Percentiles rank a stretch among this genome's conserved stretches.
These are phyloP conservation scores for Pyrenula aspistea DNA, from an alignment of 495 filamentous ascomycete genomes.

Conservation along the genomic window DNA sequence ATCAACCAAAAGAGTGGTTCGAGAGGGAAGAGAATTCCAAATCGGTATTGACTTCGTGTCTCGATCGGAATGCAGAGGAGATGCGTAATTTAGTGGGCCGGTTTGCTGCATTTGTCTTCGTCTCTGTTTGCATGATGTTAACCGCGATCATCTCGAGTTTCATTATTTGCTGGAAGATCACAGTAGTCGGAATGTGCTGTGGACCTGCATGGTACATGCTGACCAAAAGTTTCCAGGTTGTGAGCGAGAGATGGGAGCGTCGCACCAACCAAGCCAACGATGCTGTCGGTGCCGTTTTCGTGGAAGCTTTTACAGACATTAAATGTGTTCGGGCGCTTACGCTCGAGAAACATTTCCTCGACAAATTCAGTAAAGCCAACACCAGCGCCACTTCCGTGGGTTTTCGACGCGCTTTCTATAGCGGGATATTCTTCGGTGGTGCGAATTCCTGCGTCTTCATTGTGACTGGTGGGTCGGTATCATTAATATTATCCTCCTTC, in stretches of 20 bases:
- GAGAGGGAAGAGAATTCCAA: conserved; percentile 55
- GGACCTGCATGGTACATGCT: conserved; percentile 56
- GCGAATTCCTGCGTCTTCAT: conserved; percentile 59
- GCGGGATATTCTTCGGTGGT: conserved; percentile 65
- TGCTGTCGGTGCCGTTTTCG: conserved; percentile 44
- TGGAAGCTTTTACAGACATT: conserved; percentile 74
- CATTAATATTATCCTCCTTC: conserved; percentile 2
- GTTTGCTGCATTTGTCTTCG: conserved; percentile 59
- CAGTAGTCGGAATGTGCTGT: conserved; percentile 59
- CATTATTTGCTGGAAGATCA: conserved; percentile 66
- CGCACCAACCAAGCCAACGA: conserved; percentile 48
- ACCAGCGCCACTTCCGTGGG: conserved; percentile 41
- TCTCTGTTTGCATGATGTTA: conserved; percentile 48
- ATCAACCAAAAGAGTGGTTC: conserved; percentile 80
- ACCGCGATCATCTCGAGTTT: conserved; percentile 66
- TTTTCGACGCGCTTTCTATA: conserved; percentile 43
- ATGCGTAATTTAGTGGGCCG: conserved; percentile 71
- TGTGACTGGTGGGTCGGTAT: conserved; percentile 37
- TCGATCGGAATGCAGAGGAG: conserved; percentile 80
- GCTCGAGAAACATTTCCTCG: conserved; percentile 61
- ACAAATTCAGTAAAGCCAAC: conserved; percentile 44
- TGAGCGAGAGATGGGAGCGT: conserved; percentile 61
- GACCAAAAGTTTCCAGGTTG: conserved; percentile 45
- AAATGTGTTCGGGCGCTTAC: conserved; percentile 69
- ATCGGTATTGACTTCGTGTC: conserved; percentile 48